Base-by-base conservation (phyloP, 2,329 filamentous ascomycete species). In the Aotearoamyces nothofagi region DNA sequence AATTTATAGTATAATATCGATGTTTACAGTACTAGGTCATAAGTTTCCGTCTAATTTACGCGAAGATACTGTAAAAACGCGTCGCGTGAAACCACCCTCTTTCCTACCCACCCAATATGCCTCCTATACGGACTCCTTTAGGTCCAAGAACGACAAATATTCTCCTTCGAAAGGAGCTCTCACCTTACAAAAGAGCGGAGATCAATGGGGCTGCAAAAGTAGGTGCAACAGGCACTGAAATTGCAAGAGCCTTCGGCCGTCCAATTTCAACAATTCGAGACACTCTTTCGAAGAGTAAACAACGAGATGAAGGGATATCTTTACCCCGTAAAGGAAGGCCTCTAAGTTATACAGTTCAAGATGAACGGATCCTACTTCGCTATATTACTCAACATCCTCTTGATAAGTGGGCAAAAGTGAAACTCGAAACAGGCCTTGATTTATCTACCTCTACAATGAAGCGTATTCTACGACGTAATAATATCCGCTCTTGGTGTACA, bases 331-430 rank as follows among this genome's bases (percentile, higher is more conserved):
- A 7, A 7, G 23, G 23, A 7, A 7, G 12, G 12, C 23, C 23
- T 10, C 7, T 8, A 25, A 12, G 7, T 10, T 25, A 25, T 14
- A 11, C 23, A 9, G 12, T 8, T 9, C 23, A 12, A 9, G 23
- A 25, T 25, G 23, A 25, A 25, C 23, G 23, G 13, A 9, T 25
- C 8, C 23, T 25, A 10, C 12, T 25, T 8, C 23, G 23, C 8
- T 14, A 15, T 10, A 12, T 25, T 9, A 7, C 7, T 8, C 7
- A 8, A 25, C 23, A 25, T 15, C 23, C 23, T 11, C 9, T 7
- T 7, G 23, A 25, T 15, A 25, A 7, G 12, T 25, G 13, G 7
- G 7, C 8, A 15, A 12, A 25, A 7, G 12, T 25, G 7, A 9
- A 14, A 15, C 9, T 11, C 8, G 12, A 8, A 8, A 9, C 12